Percentiles rank a stretch among this genome's conserved stretches.
Conservation (phyloP, 176 grass and related monocot genomes). For the Panicum miliaceum region DNA sequence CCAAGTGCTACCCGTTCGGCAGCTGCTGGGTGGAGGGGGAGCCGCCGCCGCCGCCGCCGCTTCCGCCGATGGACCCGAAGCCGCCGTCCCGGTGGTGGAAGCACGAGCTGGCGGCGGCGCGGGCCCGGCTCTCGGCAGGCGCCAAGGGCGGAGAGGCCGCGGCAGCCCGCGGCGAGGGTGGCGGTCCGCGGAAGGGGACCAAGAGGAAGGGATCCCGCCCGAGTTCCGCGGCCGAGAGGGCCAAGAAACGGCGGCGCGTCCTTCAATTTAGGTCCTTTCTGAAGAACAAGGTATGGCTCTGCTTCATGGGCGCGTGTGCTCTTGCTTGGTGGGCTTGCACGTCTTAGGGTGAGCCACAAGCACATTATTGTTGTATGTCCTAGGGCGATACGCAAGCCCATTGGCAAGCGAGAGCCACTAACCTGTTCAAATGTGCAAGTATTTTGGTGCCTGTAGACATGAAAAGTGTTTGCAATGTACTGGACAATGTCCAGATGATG, state of each 20-base stretch:
- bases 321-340: slow-evolving; percentile 33
- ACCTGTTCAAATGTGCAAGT: background rate
- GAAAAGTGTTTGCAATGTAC: background rate
- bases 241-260: slow-evolving; percentile 32
- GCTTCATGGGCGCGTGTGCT: slow-evolving; percentile 40
- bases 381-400: background rate
- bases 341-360: background rate
- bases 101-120: slow-evolving; percentile 38
- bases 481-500: background rate
- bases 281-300: slow-evolving; percentile 51
- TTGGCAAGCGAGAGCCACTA: background rate
- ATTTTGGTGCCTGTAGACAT: background rate
- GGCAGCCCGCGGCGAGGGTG: background rate
- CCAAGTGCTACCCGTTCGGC: slow-evolving; percentile 44
- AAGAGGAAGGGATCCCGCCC: slow-evolving; percentile 42
- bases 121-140: background rate
- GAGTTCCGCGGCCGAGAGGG: slow-evolving; percentile 12
- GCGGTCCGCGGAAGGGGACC: slow-evolving; percentile 8
- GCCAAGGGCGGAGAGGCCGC: background rate
- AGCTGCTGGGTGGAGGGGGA: background rate
- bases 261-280: slow-evolving; percentile 32
- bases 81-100: slow-evolving; percentile 55
- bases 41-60: background rate
- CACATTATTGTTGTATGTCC: slow-evolving; percentile 1
- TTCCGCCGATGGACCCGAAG: slow-evolving; percentile 43